Evolutionary conservation across 768 basidiomycete genomes (phyloP).

Genomic region (Boletus sp.): DNA sequence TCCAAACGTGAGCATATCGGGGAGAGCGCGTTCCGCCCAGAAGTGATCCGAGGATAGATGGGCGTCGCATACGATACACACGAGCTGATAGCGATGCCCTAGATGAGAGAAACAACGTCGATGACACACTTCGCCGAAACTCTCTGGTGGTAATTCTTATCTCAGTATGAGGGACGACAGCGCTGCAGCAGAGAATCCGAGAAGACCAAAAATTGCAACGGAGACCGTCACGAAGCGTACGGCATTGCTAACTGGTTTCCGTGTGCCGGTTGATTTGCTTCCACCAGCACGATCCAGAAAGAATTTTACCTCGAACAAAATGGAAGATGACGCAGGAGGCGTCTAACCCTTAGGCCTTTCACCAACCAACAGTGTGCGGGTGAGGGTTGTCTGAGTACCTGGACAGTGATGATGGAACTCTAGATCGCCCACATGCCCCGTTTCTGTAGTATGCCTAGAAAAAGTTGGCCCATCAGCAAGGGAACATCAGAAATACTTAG

Average conservation of each 20-base stretch:
- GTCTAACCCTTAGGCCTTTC: conserved; percentile 62
- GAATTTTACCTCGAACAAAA: conserved; percentile 70
- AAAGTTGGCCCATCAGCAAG: conserved; percentile 71
- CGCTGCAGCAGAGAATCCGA: conserved; percentile 66
- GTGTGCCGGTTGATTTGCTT: conserved; percentile 57
- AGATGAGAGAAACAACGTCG: not conserved
- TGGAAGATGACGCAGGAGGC: conserved; percentile 75
- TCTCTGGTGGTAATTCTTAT: conserved; percentile 33
- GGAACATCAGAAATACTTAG: conserved; percentile 27
- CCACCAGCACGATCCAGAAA: conserved; percentile 72
- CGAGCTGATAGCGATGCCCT: conserved; percentile 68
- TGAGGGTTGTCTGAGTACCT: conserved; percentile 30
- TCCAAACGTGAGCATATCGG: conserved; percentile 62
- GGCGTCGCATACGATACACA: conserved; percentile 64
- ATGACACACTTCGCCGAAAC: not conserved
- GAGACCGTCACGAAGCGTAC: conserved; percentile 69
- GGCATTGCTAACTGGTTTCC: conserved; percentile 64
- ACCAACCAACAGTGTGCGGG: conserved; percentile 38
- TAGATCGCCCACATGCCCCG: conserved; percentile 70
- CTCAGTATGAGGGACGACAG: conserved; percentile 49
- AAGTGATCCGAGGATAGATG: conserved; percentile 70
- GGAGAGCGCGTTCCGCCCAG: conserved; percentile 53
- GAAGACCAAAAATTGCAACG: conserved; percentile 55
- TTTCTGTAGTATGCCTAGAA: conserved; percentile 63
- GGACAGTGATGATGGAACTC: conserved; percentile 67